Percentiles rank a stretch among this genome's conserved stretches.
Conservation (phyloP, 1,284 basidiomycete species). For the Hymenochaete sp. region DNA sequence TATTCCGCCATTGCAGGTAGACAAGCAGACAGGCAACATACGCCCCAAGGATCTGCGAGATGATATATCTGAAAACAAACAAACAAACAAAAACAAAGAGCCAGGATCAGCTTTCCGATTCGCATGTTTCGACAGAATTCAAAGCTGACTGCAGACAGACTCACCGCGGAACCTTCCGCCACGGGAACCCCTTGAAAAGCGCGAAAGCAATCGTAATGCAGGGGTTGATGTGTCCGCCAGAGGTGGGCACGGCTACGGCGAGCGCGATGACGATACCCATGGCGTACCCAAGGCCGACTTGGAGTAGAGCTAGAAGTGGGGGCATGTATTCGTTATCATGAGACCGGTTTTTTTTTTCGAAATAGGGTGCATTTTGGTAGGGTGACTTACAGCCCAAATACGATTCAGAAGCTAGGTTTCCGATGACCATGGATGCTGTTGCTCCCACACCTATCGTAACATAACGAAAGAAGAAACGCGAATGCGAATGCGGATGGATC, state of each 20-base stretch:
- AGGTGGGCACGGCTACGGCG: conserved; percentile 41
- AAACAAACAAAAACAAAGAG: conserved; percentile 1
- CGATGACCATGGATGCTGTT: conserved; percentile 45
- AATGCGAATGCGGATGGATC: background rate
- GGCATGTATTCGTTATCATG: background rate
- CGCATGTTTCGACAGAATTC: background rate
- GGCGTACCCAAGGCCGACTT: conserved; percentile 56
- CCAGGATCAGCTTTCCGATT: background rate
- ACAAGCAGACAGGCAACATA: conserved; percentile 52
- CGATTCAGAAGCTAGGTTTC: conserved; percentile 34
- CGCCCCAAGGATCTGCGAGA: conserved; percentile 53
- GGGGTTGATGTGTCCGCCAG: conserved; percentile 59
- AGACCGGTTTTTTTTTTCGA: background rate
- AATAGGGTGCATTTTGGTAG: background rate
- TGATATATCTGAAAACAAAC: conserved; percentile 40
- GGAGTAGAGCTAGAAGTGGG: conserved; percentile 39
- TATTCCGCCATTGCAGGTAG: conserved; percentile 52
- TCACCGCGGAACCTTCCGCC: conserved; percentile 43
- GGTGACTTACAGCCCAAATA: conserved; percentile 42
- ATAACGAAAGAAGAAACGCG: background rate
- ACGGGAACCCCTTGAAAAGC: conserved; percentile 48
- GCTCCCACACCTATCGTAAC: conserved; percentile 46
- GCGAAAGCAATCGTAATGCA: conserved; percentile 47
- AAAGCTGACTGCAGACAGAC: conserved; percentile 17
- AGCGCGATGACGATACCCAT: conserved; percentile 57